A percentile compares a stretch with the other conserved stretches of the same genome.
phyloP scores from a whole-genome alignment of 139 green algal genomes.

The Pseudopediastrum boryanum region DNA sequence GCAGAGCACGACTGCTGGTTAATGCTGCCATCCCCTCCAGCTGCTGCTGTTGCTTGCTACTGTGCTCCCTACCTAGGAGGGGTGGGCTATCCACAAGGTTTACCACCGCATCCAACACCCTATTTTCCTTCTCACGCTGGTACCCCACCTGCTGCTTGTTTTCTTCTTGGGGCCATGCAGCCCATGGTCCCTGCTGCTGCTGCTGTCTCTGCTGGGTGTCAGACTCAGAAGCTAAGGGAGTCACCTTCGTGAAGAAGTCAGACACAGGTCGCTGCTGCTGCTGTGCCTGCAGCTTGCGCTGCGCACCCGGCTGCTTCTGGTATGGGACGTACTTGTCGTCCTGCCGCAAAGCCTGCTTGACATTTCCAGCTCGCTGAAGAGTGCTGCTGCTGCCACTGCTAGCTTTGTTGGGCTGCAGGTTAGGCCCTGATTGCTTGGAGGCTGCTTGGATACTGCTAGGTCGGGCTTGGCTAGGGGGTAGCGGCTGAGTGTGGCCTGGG shows the following conservation, averaged over 20 bases:
- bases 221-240: no score
- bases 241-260: no score
- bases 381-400: background rate
- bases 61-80: background rate
- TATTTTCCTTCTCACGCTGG: background rate
- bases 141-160: conserved; percentile 14
- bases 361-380: background rate
- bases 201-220: background rate
- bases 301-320: conserved; percentile 2
- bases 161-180: background rate
- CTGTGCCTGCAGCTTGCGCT: background rate
- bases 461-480: no score
- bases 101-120: background rate
- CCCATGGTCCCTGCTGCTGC: background rate
- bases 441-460: background rate
- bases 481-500: no score
- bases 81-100: background rate
- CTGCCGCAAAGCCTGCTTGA: background rate
- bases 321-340: conserved; percentile 12
- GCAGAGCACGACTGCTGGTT: no score
- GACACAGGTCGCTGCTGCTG: conserved; percentile 7
- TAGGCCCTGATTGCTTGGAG: no score
- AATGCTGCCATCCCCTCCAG: background rate
- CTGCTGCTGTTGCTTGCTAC: background rate
- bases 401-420: no score